Percentiles rank a stretch among this genome's conserved stretches.
Evolutionary conservation across 2,329 filamentous ascomycete genomes (phyloP).

Genomic region (Talaromyces piceae): DNA sequence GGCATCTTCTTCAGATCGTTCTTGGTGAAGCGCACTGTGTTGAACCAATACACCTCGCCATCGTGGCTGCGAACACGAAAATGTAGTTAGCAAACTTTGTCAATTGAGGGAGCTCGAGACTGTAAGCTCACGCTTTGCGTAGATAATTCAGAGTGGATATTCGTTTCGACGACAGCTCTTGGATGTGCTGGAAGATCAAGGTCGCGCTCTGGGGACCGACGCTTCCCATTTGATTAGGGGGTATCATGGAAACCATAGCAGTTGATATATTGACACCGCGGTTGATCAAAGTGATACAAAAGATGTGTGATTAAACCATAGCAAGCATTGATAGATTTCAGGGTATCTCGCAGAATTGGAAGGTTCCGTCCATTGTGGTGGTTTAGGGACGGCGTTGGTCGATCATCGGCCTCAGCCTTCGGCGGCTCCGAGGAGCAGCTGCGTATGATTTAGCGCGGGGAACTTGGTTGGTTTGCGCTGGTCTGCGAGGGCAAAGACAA

Average conservation of each 20-base stretch:
- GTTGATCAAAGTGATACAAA: no score
- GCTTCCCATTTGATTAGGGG: slow-evolving; percentile 23
- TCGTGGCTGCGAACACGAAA: slow-evolving; percentile 59
- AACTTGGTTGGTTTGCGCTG: not conserved
- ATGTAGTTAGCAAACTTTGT: slow-evolving; percentile 10
- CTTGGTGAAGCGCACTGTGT: slow-evolving; percentile 86
- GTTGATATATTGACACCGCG: no score
- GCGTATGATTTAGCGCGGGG: not conserved
- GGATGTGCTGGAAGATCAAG: slow-evolving; percentile 59
- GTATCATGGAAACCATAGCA: slow-evolving; percentile 22
- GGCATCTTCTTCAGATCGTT: slow-evolving; percentile 72
- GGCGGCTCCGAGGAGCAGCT: not conserved
- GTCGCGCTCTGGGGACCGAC: slow-evolving; percentile 45
- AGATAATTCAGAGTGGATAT: slow-evolving; percentile 93
- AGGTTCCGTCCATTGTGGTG: not conserved
- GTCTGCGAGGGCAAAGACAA: not conserved
- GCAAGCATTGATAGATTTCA: no score
- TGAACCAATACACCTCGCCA: slow-evolving; percentile 95
- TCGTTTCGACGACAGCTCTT: slow-evolving; percentile 81
- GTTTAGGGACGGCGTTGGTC: not conserved
- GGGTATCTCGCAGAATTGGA: no score
- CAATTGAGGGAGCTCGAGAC: not conserved
- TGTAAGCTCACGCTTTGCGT: slow-evolving; percentile 67
- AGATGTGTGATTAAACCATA: no score
- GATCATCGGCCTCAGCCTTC: no score